A percentile compares a stretch with the other conserved stretches of the same genome.
These are phyloP conservation scores for Suillus luteus DNA, from an alignment of 768 basidiomycete genomes.

Conservation along the genomic window DNA sequence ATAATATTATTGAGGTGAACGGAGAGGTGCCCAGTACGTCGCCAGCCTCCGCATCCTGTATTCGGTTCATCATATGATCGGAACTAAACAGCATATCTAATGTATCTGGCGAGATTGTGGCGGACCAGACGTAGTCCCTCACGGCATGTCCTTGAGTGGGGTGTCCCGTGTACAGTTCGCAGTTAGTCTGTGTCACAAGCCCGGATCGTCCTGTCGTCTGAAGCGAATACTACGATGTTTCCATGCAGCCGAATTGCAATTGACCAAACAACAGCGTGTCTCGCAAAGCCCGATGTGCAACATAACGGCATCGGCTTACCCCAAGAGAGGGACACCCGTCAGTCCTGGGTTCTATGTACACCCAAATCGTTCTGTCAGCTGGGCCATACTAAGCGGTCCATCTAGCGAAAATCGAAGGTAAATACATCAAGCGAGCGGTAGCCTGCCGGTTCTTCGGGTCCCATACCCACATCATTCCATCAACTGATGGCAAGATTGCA, in stretches of 20 bases:
- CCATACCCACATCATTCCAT: background rate
- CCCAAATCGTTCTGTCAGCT: background rate
- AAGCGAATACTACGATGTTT: too few species aligned
- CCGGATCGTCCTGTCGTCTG: too few species aligned
- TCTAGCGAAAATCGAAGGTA: background rate
- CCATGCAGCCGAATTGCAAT: too few species aligned
- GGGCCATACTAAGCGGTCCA: background rate
- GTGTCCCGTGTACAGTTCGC: too few species aligned
- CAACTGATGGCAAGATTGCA: conserved; percentile 1
- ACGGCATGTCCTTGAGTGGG: too few species aligned
- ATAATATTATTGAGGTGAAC: background rate
- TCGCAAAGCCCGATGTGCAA: background rate
- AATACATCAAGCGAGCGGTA: conserved; percentile 4
- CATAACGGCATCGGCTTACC: background rate
- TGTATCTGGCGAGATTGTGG: too few species aligned
- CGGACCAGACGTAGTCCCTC: too few species aligned
- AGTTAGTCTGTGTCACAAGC: too few species aligned
- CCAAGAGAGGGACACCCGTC: conserved; percentile 14
- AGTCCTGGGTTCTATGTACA: conserved; percentile 29
- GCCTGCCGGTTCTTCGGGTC: background rate
- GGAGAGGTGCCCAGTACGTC: background rate
- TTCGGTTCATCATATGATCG: conserved; percentile 25
- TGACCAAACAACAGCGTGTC: background rate
- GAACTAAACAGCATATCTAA: too few species aligned
- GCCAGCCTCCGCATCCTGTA: conserved; percentile 21